A percentile compares a stretch with the other conserved stretches of the same genome.
Conservation (phyloP, 257 asterid species). For the Handroanthus guayacan region DNA sequence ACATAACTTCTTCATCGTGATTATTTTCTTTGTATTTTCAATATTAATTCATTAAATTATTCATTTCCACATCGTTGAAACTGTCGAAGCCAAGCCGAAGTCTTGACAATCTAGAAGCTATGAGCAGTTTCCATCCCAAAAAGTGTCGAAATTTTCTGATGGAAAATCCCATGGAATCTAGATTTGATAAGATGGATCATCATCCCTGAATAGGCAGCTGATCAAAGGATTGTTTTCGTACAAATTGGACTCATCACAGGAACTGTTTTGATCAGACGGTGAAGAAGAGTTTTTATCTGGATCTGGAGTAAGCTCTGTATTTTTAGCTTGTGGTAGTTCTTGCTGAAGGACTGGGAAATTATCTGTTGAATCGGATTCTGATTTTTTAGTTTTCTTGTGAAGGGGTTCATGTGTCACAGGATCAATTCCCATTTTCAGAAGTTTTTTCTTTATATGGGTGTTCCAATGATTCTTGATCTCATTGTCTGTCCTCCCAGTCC, state of each 20-base stretch:
- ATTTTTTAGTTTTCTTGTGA: conserved; percentile 40
- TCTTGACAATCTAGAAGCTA: conserved; percentile 83
- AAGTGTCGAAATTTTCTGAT: conserved; percentile 17
- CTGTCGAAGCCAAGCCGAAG: conserved; percentile 66
- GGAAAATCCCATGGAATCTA: conserved; percentile 57
- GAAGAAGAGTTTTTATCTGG: conserved; percentile 18
- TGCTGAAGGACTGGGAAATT: background rate
- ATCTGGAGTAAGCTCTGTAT: background rate
- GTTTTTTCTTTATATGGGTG: conserved; percentile 44
- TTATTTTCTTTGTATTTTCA: background rate
- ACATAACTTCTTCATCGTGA: background rate
- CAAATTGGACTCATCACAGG: conserved; percentile 53
- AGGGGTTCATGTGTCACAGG: conserved; percentile 89
- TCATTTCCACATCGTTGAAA: conserved; percentile 45
- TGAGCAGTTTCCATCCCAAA: conserved; percentile 61
- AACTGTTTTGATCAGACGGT: conserved; percentile 55
- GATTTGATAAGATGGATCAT: conserved; percentile 30
- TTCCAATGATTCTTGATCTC: conserved; percentile 98
- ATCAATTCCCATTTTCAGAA: conserved; percentile 82
- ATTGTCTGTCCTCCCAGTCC: conserved; percentile 91
- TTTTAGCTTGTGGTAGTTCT: background rate
- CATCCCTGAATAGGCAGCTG: conserved; percentile 57
- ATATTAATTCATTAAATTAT: conserved; percentile 3
- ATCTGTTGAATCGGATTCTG: conserved; percentile 8
- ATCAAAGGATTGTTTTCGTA: conserved; percentile 63